Evolutionary conservation across 2,329 filamentous ascomycete genomes (phyloP), one percentile per base, ranked within the genome.

Genomic region (Byssoonygena ceratinophila): DNA sequence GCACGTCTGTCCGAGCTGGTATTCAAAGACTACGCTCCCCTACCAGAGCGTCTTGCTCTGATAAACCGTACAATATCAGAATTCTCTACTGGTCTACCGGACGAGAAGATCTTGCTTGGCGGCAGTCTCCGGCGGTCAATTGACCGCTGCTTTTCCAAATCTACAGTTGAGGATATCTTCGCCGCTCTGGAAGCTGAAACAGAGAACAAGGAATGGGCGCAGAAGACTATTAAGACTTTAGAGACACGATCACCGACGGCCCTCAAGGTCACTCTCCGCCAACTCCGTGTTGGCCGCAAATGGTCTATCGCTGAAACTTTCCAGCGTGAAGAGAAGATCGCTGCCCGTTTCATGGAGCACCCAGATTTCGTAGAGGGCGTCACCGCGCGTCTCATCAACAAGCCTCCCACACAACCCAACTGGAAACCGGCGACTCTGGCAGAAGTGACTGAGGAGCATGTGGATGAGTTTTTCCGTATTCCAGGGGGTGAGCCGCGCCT

Each of bases 331-430:
- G 80, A 92, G 70, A 78, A 84, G 64, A 88, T 98, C 55, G 89
- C 91, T 1, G 74, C 78, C 54, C 80, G 82, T 58, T 97, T 98
- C 74, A 97, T 98, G 91, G 76, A 77, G 53, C 84, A 92, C 66
- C 85, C 81, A 3, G 92, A 98, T 69, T 98, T 98, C 64, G 82
- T 82, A 40, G 87, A 94, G 71, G 92, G 92, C 51, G 91, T 98
- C n/a, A 81, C 81, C 48, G 84, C 88, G 22, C 78, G 84, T 46
- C 77, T 98, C 37, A 78, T 92, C 61, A 77, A 81, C 63, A 88
- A 88, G 71, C 76, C 77, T 41, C 71, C 79, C 48, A 74, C 74
- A 58, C 74, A 75, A 20, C 86, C 90, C 1, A 73, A 76, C 56
- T 98, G 92, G 92, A 69, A 84, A 58, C 90, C 89, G 3, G 76